Conservation (phyloP, 441 rosid genomes). For the Gossypium trilobum region DNA sequence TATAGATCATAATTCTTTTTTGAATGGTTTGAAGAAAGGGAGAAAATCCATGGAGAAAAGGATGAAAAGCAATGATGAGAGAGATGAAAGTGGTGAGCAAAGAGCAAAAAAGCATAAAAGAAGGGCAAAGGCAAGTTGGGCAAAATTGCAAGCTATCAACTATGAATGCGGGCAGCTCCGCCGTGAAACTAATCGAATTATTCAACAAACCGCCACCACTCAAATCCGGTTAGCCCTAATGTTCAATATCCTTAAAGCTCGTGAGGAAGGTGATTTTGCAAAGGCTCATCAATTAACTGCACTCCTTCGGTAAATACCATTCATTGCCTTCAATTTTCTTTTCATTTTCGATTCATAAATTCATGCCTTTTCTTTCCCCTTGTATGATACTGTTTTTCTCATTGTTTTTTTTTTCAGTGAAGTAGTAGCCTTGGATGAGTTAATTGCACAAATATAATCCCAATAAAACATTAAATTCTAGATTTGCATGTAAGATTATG, state of each 20-base stretch:
- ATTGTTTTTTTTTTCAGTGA: background rate
- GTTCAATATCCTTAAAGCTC: conserved; percentile 4
- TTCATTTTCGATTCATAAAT: background rate
- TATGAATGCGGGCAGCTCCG: conserved; percentile 1
- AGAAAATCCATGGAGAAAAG: background rate
- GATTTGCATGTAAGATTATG: no score
- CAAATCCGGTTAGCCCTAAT: background rate
- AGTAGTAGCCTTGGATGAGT: background rate
- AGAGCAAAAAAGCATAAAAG: background rate
- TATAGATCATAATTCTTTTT: no score
- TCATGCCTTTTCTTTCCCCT: background rate
- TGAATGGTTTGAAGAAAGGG: no score
- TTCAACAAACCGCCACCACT: background rate
- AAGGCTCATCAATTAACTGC: background rate
- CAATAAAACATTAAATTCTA: no score
- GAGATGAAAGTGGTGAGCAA: background rate
- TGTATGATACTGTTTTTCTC: background rate
- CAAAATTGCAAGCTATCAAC: background rate
- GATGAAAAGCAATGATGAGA: background rate
- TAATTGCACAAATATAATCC: background rate
- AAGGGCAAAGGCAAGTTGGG: background rate
- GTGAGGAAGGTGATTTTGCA: background rate
- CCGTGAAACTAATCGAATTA: background rate
- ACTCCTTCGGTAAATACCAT: background rate
- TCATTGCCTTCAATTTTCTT: no score